Base-by-base conservation (phyloP, 106 monocot species). In the Iris macrosiphon region DNA sequence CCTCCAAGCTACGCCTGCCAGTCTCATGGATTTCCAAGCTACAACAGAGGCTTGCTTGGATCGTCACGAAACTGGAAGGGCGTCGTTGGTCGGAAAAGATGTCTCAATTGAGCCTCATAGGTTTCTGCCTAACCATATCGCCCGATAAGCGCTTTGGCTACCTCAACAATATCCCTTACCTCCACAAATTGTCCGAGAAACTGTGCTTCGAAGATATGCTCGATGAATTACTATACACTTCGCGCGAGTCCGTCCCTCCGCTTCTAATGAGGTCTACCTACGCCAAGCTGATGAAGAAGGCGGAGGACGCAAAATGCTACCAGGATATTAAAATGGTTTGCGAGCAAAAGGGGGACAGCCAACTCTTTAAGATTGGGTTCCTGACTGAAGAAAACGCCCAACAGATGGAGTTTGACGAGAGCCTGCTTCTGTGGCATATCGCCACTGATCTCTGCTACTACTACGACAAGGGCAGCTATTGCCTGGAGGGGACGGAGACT, bases 371-470 rank as follows among this genome's bases (percentile, higher is more conserved):
- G 7, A 10, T 43, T 14, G n/a, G 34, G 34, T 4, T 5, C 44
- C 12, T n/a, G 44, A 45, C 34, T 34, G 4, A 9, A 5, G 9
- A 5, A 34, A 9, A 34, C 6, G 9, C 34, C 4, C 9, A 4
- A 34, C 7, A 37, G 33, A 19, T 37, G 6, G 56, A 56, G 7
- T 56, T 56, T n/a, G 56, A 56, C 17, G 56, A 56, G 22, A 56
- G 56, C 35, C 6, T 56, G 8, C 33, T 56, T 22, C 17, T 56
- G 5, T 56, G 33, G 35, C 56, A 56, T 14, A 39, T 56, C n/a
- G 56, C 56, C 33, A 56, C 56, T 7, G 56, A 56, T 19, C n/a
- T 56, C 9, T 56, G 56, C 38, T 37, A 37, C 37, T 21, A 37
- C 33, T 1, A 2, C 22, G 2, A 3, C 9, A 24, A 48, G 3